These are phyloP conservation scores for Phaeosphaeria sp. DNA, from an alignment of 2,329 filamentous ascomycete genomes.

Conservation along the genomic window DNA sequence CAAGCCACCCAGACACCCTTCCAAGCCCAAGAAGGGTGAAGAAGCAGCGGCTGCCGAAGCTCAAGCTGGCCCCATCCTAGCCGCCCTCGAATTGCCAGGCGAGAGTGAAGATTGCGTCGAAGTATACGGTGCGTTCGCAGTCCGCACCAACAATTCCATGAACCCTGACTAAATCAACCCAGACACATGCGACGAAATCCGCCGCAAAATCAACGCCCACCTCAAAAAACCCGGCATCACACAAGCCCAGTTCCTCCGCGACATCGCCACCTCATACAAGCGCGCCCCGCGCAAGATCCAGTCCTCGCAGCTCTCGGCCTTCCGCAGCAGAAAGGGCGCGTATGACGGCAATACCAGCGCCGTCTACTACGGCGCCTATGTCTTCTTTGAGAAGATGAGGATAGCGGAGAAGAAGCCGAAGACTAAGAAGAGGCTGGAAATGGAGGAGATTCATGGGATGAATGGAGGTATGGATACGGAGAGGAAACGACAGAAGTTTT, in stretches of 20 bases:
- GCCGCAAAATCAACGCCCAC: constrained; percentile 63
- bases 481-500: background rate
- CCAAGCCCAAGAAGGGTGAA: constrained; percentile 12
- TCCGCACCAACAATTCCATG: too few relatives aligned
- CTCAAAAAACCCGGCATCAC: constrained; percentile 58
- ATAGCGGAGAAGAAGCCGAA: constrained; percentile 61
- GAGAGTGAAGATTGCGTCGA: constrained; percentile 57
- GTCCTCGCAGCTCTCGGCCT: constrained; percentile 56
- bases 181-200: constrained; percentile 64
- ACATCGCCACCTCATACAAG: constrained; percentile 54
- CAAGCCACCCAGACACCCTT: constrained; percentile 23
- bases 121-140: constrained; percentile 57
- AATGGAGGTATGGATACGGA: constrained; percentile 12
- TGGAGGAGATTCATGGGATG: constrained; percentile 52
- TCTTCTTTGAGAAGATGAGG: constrained; percentile 67
- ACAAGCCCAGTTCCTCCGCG: constrained; percentile 60
- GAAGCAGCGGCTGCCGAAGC: constrained; percentile 25
- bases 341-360: constrained; percentile 57
- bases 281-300: constrained; percentile 49
- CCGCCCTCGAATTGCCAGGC: constrained; percentile 53
- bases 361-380: constrained; percentile 63
- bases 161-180: background rate
- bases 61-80: constrained; percentile 33
- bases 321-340: constrained; percentile 59
- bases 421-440: constrained; percentile 58